Percentiles rank a stretch among this genome's conserved stretches.
Conservation (phyloP, 768 basidiomycete genomes). For the Asterophora lycoperdoides region DNA sequence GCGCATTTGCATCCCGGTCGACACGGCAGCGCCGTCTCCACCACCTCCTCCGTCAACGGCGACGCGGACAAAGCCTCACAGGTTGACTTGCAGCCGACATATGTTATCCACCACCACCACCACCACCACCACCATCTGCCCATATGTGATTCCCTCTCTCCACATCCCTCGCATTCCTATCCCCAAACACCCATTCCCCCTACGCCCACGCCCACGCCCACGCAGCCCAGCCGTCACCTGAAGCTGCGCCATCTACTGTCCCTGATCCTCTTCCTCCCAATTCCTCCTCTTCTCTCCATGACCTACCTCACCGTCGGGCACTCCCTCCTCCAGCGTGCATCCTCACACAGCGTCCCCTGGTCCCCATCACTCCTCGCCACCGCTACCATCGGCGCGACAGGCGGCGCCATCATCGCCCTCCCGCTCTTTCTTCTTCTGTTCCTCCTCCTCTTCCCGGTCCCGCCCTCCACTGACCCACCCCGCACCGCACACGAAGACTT, state of each 20-base stretch:
- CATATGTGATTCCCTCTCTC: background rate
- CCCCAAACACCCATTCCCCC: background rate
- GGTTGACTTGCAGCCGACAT: background rate
- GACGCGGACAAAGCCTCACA: background rate
- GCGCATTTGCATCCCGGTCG: background rate
- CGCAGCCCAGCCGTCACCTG: background rate
- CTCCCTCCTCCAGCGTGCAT: constrained; percentile 23
- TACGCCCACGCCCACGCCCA: background rate
- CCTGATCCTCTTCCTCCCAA: constrained; percentile 27
- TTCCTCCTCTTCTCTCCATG: constrained; percentile 30
- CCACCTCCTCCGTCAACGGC: background rate
- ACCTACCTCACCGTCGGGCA: constrained; percentile 29
- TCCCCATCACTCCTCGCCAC: constrained; percentile 25
- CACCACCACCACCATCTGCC: constrained; percentile 1
- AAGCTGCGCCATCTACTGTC: constrained; percentile 12
- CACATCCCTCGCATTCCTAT: background rate
- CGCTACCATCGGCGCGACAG: constrained; percentile 29
- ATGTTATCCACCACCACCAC: constrained; percentile 4
- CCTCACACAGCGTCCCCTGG: constrained; percentile 14
- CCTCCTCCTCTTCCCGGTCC: constrained; percentile 23
- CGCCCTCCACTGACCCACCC: constrained; percentile 8
- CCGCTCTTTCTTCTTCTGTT: constrained; percentile 30
- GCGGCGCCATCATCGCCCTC: constrained; percentile 30
- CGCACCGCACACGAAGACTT: constrained; percentile 26
- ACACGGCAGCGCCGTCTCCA: background rate